Percentiles rank a stretch among this genome's conserved stretches.
Evolutionary conservation across 768 basidiomycete genomes (phyloP).

Genomic region (Mycena amicta): DNA sequence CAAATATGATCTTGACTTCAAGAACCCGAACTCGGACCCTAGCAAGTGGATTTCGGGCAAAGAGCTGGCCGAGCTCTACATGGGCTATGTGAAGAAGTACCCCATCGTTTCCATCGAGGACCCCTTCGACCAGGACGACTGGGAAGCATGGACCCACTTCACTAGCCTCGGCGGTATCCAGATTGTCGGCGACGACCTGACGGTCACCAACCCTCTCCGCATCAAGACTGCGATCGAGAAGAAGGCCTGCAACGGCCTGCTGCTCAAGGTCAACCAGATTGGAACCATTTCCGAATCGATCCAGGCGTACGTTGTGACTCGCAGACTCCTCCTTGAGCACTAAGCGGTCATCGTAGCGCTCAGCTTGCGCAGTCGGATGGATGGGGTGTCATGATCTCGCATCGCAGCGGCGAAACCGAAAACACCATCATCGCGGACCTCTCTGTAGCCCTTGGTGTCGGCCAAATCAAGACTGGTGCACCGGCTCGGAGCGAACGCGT

Average conservation of each 20-base stretch:
- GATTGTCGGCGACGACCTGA: constrained; percentile 95
- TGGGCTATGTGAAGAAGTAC: constrained; percentile 86
- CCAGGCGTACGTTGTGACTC: constrained; percentile 76
- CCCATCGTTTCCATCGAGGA: constrained; percentile 96
- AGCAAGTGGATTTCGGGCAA: constrained; percentile 93
- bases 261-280: constrained; percentile 99
- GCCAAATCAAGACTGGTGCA: constrained; percentile 99
- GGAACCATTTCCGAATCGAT: constrained; percentile 99
- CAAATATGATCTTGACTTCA: constrained; percentile 98
- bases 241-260: constrained; percentile 98
- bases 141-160: constrained; percentile 97
- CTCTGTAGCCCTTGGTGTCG: constrained; percentile 87
- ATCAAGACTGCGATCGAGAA: constrained; percentile 99
- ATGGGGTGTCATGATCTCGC: constrained; percentile 99
- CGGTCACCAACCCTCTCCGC: constrained; percentile 94
- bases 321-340: background rate
- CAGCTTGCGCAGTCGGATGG: constrained; percentile 94
- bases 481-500: constrained; percentile 96
- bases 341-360: constrained; percentile 55
- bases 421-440: constrained; percentile 97
- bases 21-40: constrained; percentile 99
- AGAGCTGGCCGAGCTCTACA: constrained; percentile 92
- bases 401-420: constrained; percentile 98
- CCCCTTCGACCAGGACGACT: constrained; percentile 99
- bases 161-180: constrained; percentile 79